A percentile compares a stretch with the other conserved stretches of the same genome.
phyloP scores from a whole-genome alignment of 371 early-diverging fungal species.

The Syncephalastrum racemosum region DNA sequence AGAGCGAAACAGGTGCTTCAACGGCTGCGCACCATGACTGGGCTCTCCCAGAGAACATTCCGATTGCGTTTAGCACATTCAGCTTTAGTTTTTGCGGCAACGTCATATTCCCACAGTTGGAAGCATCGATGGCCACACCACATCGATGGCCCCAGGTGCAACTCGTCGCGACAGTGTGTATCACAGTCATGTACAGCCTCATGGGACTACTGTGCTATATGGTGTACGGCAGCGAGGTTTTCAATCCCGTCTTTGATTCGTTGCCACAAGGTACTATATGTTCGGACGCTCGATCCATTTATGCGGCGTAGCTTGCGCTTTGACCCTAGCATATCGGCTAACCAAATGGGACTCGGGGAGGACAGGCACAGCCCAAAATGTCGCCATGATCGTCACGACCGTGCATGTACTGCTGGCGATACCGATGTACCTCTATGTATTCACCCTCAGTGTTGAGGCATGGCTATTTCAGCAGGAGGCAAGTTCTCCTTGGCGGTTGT shows the following conservation, averaged over 20 bases:
- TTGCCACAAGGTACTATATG: conserved; percentile 38
- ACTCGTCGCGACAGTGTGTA: conserved; percentile 61
- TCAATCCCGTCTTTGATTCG: conserved; percentile 67
- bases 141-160: conserved; percentile 69
- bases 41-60: conserved; percentile 19
- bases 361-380: conserved; percentile 56
- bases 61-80: conserved; percentile 26
- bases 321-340: no score
- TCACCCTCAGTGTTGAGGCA: conserved; percentile 63
- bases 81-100: conserved; percentile 24
- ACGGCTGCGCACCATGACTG: conserved; percentile 13
- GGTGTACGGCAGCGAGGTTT: conserved; percentile 73
- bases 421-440: conserved; percentile 80
- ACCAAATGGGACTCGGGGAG: no score
- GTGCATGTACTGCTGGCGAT: conserved; percentile 78
- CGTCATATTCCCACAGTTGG: conserved; percentile 60
- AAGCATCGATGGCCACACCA: conserved; percentile 72
- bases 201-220: conserved; percentile 75
- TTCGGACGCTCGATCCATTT: no score
- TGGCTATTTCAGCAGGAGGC: conserved; percentile 15
- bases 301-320: no score
- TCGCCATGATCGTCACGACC: conserved; percentile 74
- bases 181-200: conserved; percentile 71
- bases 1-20: not conserved
- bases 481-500: no score